Evolutionary conservation across 306 rosid genomes (phyloP).

Genomic region (Dryas alaskensis): DNA sequence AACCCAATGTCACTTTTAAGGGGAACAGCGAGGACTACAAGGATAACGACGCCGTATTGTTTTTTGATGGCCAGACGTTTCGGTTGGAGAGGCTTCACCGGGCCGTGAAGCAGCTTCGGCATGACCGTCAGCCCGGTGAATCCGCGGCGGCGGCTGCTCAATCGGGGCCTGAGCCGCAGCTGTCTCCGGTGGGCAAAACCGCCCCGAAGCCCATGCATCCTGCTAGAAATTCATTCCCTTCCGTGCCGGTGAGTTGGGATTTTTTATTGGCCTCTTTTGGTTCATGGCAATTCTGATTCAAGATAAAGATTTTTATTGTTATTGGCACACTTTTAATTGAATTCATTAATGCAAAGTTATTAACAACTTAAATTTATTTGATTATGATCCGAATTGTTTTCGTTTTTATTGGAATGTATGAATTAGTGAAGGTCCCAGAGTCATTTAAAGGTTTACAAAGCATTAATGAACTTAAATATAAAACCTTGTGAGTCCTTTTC

Average conservation of each 20-base stretch:
- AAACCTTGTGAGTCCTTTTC: neutral
- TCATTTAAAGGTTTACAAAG: neutral
- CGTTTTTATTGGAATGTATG: too few relatives aligned
- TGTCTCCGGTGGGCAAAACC: slow-evolving; percentile 65
- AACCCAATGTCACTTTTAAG: slow-evolving; percentile 83
- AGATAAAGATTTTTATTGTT: neutral
- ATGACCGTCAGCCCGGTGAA: slow-evolving; percentile 76
- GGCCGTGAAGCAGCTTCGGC: slow-evolving; percentile 82
- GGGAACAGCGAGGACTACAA: slow-evolving; percentile 86
- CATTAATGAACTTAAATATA: neutral
- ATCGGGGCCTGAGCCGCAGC: slow-evolving; percentile 57
- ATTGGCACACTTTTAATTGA: neutral
- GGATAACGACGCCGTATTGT: slow-evolving; percentile 81
- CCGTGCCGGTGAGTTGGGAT: slow-evolving; percentile 50
- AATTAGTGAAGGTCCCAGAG: too few relatives aligned
- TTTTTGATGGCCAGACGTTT: slow-evolving; percentile 74
- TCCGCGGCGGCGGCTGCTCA: slow-evolving; percentile 34
- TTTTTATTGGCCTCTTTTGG: neutral
- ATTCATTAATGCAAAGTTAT: neutral
- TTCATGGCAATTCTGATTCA: neutral
- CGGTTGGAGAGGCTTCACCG: slow-evolving; percentile 74
- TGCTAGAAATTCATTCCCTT: slow-evolving; percentile 46
- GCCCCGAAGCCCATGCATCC: slow-evolving; percentile 38
- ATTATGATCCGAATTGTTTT: neutral
- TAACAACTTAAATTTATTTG: neutral